Percentiles rank a stretch among this genome's conserved stretches.
Conservation (phyloP, 169 alveolate genomes). For the Miamiensis avidus region DNA sequence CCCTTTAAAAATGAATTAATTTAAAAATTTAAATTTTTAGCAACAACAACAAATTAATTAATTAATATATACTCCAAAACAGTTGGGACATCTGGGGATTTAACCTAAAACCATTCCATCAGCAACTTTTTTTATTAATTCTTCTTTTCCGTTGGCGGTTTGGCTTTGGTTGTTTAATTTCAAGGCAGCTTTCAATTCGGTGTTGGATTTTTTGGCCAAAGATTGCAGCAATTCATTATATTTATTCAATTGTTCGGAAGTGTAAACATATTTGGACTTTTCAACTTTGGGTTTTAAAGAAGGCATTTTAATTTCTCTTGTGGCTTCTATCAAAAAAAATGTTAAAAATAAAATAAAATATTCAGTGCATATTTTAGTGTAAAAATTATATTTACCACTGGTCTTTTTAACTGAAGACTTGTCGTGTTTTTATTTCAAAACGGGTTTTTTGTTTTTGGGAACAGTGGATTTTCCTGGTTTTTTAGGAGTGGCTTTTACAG, state of each 20-base stretch:
- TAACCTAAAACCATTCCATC: constrained; percentile 31
- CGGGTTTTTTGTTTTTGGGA: not conserved
- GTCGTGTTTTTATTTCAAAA: too few relatives aligned
- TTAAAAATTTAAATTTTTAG: too few relatives aligned
- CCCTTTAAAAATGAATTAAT: not conserved
- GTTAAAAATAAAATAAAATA: too few relatives aligned
- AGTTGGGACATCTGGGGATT: constrained; percentile 38
- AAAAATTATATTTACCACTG: too few relatives aligned
- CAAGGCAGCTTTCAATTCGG: not conserved
- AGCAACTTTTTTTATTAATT: constrained; percentile 14
- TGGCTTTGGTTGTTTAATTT: constrained; percentile 6
- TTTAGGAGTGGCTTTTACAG: not conserved
- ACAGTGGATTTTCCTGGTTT: not conserved
- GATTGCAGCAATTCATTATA: too few relatives aligned
- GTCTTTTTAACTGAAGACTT: too few relatives aligned
- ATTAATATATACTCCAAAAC: constrained; percentile 15
- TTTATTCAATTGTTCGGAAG: not conserved
- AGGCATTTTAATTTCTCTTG: not conserved
- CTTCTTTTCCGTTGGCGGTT: constrained; percentile 30
- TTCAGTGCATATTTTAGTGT: not conserved
- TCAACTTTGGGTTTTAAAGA: too few relatives aligned
- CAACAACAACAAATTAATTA: not conserved
- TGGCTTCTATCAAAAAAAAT: too few relatives aligned
- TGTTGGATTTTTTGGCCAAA: not conserved
- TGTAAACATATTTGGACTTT: not conserved